Base-by-base conservation (phyloP, 2,329 filamentous ascomycete species). In the Ophiosphaerella herpotricha region DNA sequence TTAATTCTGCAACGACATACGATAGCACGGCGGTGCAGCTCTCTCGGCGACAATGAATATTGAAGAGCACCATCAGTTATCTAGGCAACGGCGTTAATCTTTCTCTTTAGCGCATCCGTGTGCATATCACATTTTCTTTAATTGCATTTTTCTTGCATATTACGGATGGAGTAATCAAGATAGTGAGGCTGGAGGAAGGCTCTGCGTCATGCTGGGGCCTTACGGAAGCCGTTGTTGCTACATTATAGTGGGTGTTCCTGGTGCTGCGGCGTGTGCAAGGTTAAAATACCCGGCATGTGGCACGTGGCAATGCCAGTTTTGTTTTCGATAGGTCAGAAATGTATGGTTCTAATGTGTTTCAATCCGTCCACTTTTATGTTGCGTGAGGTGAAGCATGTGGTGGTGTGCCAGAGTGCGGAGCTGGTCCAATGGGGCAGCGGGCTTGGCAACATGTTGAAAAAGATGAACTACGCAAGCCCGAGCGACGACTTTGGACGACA, bases 391-490 rank as follows among this genome's bases (percentile, higher is more conserved):
- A 29, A 7, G 26, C 26, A 11, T 6, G 6, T 6, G 26, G 26
- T 29, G 26, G 26, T 29, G 26, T 29, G 8, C 8, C 4, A 33
- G 40, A 41, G 29, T 55, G 57, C 57, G 47, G 40, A 36, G 46
- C 13, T 54, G 54, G 57, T 45, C 34, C 38, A 44, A 55, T 48
- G 46, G 50, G 32, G 45, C 48, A 40, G 34, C 21, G 48, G 52
- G 52, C 60, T 63, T 67, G 61, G 67, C 64, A 44, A 49, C 39
- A 39, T 39, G 50, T 61, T 46, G 52, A 56, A 61, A 61, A 58
- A 60, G 55, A 63, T 61, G 57, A 54, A 58, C 53, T 43, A 43
- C 39, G 48, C 47, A 36, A 56, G 52, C 54, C 52, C 37, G 48
- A 35, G 21, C 39, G 40, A 54, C 29, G 55, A 48, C 55, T 54